A percentile compares a stretch with the other conserved stretches of the same genome.
phyloP scores from a whole-genome alignment of 371 early-diverging fungal genomes.

The Phascolomyces articulosus region DNA sequence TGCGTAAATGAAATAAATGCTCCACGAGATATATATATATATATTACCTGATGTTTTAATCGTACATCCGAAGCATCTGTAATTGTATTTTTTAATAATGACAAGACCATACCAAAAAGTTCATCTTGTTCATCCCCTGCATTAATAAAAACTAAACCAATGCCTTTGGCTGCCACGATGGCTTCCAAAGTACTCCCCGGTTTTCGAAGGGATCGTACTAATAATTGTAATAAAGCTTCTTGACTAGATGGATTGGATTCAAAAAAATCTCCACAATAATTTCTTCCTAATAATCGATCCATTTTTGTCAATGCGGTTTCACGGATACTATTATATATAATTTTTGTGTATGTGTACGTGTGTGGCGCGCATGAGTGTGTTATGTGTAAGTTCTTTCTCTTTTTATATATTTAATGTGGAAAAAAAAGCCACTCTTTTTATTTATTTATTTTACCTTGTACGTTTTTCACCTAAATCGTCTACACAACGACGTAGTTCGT shows the following conservation, averaged over 20 bases:
- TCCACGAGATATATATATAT: too few relatives aligned
- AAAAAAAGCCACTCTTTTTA: too few relatives aligned
- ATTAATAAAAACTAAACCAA: slow-evolving; percentile 65
- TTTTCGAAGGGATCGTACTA: slow-evolving; percentile 59
- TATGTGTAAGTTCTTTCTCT: too few relatives aligned
- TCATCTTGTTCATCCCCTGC: slow-evolving; percentile 56
- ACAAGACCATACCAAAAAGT: slow-evolving; percentile 53
- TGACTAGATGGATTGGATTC: slow-evolving; percentile 18
- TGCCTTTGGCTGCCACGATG: slow-evolving; percentile 55
- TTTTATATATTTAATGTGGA: background rate
- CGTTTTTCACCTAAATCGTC: slow-evolving; percentile 24
- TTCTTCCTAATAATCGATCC: slow-evolving; percentile 19
- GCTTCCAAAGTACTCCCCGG: slow-evolving; percentile 60
- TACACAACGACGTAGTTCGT: slow-evolving; percentile 17
- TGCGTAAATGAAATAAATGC: too few relatives aligned
- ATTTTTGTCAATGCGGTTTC: slow-evolving; percentile 26
- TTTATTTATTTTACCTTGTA: slow-evolving; percentile 12
- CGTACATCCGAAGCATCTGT: slow-evolving; percentile 37
- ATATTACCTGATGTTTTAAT: slow-evolving; percentile 44
- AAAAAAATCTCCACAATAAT: slow-evolving; percentile 27
- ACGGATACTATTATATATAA: slow-evolving; percentile 22
- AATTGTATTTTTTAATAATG: slow-evolving; percentile 48
- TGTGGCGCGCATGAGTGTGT: too few relatives aligned
- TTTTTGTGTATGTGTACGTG: too few relatives aligned
- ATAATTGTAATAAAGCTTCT: slow-evolving; percentile 45